Base-by-base conservation (phyloP, 805 yeast genomes). In the Lachancea waltii region DNA sequence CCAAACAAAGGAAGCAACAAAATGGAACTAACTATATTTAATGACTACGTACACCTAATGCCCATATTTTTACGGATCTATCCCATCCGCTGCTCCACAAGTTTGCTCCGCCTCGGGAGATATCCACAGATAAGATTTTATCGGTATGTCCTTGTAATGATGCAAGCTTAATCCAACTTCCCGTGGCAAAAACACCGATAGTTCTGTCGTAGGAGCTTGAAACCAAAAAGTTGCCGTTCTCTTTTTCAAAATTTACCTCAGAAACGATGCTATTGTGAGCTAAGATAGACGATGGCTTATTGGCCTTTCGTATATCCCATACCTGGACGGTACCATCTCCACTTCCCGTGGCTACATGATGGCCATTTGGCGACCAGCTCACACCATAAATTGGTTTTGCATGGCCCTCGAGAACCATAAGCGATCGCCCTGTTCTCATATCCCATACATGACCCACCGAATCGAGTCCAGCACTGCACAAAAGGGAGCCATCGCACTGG, bases 51-150 rank as follows among this genome's bases (percentile, higher is more conserved):
- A 18, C 25, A 11, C n/a, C 25, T 29, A 38, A 14, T 17, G 33
- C 35, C 86, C 86, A 83, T 30, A 83, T 38, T 53, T 82, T 83
- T 3, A 86, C 69, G 5, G 84, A 69, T 38, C 92, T 69, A 55
- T 87, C 95, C 95, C 95, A 87, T 15, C 95, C 89, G 34, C 85
- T 72, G 32, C 81, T 73, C 1, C 75, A 70, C 1, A 87, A 60
- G 23, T 42, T 51, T 6, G 62, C 49, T 6, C 70, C 71, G 38
- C 68, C 64, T 1, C 46, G 39, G 8, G 69, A 54, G 1, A 81
- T 50, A 52, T 83, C 95, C 33, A 82, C 71, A 40, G 79, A 64
- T 80, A 87, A 75, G 3, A 85, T 75, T 49, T 81, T 80, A 43
- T 84, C 95, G 5, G 70, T 69, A 22, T 79, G 80, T 7, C 73